phyloP scores from a whole-genome alignment of 768 basidiomycete genomes.

The Roridomyces roridus region DNA sequence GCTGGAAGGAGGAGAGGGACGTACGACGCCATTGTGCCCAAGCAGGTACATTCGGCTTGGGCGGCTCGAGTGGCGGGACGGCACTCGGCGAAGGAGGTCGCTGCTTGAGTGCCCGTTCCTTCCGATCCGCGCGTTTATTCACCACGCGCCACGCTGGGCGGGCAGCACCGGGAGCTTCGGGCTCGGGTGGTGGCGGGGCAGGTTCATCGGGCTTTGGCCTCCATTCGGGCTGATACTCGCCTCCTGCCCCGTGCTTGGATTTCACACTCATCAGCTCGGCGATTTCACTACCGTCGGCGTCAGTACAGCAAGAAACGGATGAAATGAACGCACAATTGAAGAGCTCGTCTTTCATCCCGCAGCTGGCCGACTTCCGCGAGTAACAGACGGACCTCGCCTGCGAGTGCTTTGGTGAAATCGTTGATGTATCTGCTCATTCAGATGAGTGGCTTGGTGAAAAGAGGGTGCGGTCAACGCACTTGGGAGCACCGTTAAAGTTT shows the following conservation, averaged over 20 bases:
- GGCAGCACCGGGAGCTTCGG: constrained; percentile 52
- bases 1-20: constrained; percentile 28
- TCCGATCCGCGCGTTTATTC: constrained; percentile 65
- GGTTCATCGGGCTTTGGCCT: constrained; percentile 45
- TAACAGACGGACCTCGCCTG: constrained; percentile 79
- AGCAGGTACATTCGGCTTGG: constrained; percentile 66
- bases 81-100: constrained; percentile 47
- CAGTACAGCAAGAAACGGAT: background rate
- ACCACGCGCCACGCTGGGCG: constrained; percentile 80
- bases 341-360: constrained; percentile 72
- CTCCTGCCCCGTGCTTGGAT: constrained; percentile 81
- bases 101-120: constrained; percentile 48
- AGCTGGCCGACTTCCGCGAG: constrained; percentile 83
- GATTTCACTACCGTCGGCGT: constrained; percentile 65
- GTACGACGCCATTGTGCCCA: constrained; percentile 89
- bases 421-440: constrained; percentile 63
- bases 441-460: background rate
- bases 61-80: constrained; percentile 49
- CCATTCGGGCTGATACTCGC: constrained; percentile 82
- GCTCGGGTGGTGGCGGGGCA: constrained; percentile 38
- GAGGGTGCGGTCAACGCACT: constrained; percentile 13
- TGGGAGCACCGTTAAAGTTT: constrained; percentile 17
- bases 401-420: constrained; percentile 85
- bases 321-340: constrained; percentile 70
- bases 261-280: constrained; percentile 84